These are phyloP conservation scores for Juglanconis juglandina DNA, from an alignment of 2,329 filamentous ascomycete genomes.

Conservation along the genomic window DNA sequence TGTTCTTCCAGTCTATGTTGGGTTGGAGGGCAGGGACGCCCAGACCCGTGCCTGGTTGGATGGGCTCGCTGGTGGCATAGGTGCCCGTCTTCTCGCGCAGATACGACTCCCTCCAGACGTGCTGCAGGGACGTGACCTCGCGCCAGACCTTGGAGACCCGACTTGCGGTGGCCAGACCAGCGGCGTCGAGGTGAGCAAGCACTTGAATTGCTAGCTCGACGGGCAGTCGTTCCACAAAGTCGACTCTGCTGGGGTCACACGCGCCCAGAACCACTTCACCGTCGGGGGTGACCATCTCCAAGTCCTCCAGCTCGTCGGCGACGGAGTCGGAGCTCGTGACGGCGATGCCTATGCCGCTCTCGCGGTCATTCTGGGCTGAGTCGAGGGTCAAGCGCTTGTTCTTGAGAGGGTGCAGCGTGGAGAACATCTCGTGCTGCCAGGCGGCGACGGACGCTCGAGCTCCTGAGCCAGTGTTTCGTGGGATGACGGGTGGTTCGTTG, in stretches of 20 bases:
- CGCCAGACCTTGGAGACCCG: conserved; percentile 52
- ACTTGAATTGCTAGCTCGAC: conserved; percentile 58
- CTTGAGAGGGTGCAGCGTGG: conserved; percentile 23
- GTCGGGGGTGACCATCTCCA: conserved; percentile 18
- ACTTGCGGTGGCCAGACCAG: conserved; percentile 46
- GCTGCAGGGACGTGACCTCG: conserved; percentile 45
- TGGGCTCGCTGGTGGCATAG: conserved; percentile 53
- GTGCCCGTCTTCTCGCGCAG: conserved; percentile 58
- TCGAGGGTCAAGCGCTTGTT: conserved; percentile 45
- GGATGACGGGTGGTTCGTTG: conserved; percentile 58
- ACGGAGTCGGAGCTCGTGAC: conserved; percentile 42
- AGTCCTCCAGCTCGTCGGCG: conserved; percentile 27
- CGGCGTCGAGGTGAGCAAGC: conserved; percentile 53
- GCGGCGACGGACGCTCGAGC: conserved; percentile 58
- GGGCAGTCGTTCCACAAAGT: conserved; percentile 56
- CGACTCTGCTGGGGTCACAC: conserved; percentile 41
- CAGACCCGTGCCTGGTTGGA: conserved; percentile 52
- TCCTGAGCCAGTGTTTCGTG: conserved; percentile 56
- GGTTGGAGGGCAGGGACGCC: conserved; percentile 55
- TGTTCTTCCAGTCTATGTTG: conserved; percentile 77
- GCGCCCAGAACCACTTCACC: conserved; percentile 30
- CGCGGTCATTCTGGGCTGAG: conserved; percentile 52
- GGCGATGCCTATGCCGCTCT: conserved; percentile 63
- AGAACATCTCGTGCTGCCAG: conserved; percentile 50
- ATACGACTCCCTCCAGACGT: conserved; percentile 64